phyloP scores from a whole-genome alignment of 495 filamentous ascomycete species.

The Penicillium lividum region DNA sequence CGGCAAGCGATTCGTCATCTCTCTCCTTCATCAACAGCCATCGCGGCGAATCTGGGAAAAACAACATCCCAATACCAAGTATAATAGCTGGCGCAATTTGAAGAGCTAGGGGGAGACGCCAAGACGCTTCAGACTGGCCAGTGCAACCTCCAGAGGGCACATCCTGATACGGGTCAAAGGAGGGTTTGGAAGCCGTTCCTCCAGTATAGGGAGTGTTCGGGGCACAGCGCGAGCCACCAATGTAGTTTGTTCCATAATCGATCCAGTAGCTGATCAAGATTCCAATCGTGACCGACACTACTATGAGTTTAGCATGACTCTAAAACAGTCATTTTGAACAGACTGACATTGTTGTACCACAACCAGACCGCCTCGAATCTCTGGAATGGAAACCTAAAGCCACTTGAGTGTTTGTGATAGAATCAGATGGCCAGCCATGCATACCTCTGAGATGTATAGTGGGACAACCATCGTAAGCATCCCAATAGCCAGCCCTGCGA shows the following conservation, averaged over 20 bases:
- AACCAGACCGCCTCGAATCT: constrained; percentile 70
- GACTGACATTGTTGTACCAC: constrained; percentile 68
- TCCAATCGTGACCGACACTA: constrained; percentile 75
- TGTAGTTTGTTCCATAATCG: constrained; percentile 57
- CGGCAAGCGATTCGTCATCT: constrained; percentile 67
- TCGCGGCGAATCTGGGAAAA: constrained; percentile 76
- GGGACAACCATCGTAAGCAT: constrained; percentile 46
- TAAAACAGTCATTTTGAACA: not conserved
- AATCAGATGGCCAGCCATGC: not conserved
- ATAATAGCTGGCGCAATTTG: constrained; percentile 62
- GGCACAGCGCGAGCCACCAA: constrained; percentile 43
- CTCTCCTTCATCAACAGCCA: constrained; percentile 76
- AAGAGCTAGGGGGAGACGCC: constrained; percentile 66
- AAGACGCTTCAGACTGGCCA: constrained; percentile 66
- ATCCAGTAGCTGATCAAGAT: constrained; percentile 88
- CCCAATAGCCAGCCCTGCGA: constrained; percentile 56
- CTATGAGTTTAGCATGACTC: not conserved
- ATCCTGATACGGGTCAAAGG: constrained; percentile 47
- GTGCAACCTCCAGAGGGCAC: constrained; percentile 40
- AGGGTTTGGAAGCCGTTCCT: constrained; percentile 49
- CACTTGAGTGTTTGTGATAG: not conserved
- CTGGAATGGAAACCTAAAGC: constrained; percentile 51
- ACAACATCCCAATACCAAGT: constrained; percentile 69
- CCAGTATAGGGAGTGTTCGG: constrained; percentile 62
- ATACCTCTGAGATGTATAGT: constrained; percentile 42